Evolutionary conservation across 169 alveolate genomes (phyloP), one percentile per base, ranked within the genome.

Genomic region (Babesia caballi): DNA sequence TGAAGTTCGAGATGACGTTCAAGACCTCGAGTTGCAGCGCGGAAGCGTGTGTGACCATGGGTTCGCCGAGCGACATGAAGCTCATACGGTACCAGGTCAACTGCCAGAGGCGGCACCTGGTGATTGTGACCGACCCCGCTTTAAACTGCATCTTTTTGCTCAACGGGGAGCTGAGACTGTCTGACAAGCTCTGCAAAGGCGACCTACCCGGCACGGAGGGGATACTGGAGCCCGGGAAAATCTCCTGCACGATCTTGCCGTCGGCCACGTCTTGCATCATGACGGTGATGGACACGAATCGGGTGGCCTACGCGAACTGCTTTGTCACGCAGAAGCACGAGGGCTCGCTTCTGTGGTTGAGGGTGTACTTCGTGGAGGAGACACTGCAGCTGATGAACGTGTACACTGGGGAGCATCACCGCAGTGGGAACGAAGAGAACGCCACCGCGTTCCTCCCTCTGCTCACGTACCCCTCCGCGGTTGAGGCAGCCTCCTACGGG

Each of bases 1-100:
- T 80, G 11, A 15, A 23, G 25, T 54, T 47, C 51, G 60, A 25
- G 40, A 17, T 67, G 53, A n/a, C 12, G 28, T n/a, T 44, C 9
- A 25, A 35, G 25, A 12, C 50, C 23, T 28, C 54, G 33, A 30
- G 61, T 21, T 63, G 83, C 21, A 21, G 21, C 15, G 47, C 19
- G 19, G 19, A 66, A 3, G 14, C 19, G n/a, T 77, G 82, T 56
- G 61, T 61, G 23, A 30, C n/a, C 23, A 52, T 77, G 17, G 17
- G 28, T 6, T 58, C 85, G n/a, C 73, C 85, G 3, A 32, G 38
- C 7, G 85, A 77, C 42, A 66, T 77, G 85, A 77, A 77, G 58
- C 47, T 80, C n/a, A 67, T 67, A n/a, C 41, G 35, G 44, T 67
- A 70, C 50, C 28, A 28, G 51, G 7, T 27, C 17, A 81, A 59